phyloP scores from a whole-genome alignment of 2,329 filamentous ascomycete species.

The Tolypocladium ovalisporum region DNA sequence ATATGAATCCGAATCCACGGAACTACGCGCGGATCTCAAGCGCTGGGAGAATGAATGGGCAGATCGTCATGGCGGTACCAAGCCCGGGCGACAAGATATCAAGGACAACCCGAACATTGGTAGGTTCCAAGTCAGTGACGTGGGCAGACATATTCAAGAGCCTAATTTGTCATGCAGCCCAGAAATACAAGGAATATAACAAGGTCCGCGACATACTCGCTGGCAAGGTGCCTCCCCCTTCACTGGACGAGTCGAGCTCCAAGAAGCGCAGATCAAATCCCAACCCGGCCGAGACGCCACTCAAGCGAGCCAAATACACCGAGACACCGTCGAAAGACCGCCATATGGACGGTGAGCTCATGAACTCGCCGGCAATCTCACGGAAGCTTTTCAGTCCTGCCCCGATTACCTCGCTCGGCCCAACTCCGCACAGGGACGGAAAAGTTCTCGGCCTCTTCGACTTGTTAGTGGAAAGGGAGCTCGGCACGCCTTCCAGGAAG shows the following conservation, averaged over 20 bases:
- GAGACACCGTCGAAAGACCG: conserved; percentile 35
- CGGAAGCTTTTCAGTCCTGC: conserved; percentile 50
- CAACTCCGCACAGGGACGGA: conserved; percentile 72
- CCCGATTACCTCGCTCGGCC: conserved; percentile 54
- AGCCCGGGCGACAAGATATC: conserved; percentile 65
- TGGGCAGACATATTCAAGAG: neutral
- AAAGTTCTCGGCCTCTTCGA: conserved; percentile 71
- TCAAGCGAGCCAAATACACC: conserved; percentile 36
- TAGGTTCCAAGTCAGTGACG: conserved; percentile 25
- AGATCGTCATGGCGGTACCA: conserved; percentile 49
- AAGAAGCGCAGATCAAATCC: conserved; percentile 31
- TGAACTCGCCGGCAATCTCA: conserved; percentile 44
- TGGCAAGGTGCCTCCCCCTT: conserved; percentile 36
- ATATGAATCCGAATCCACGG: conserved; percentile 39
- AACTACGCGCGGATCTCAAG: conserved; percentile 61
- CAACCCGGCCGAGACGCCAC: conserved; percentile 30
- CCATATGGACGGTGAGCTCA: conserved; percentile 29
- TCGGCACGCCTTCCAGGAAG: conserved; percentile 38
- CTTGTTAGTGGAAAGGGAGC: conserved; percentile 41
- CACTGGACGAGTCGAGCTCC: conserved; percentile 13
- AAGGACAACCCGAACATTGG: conserved; percentile 62
- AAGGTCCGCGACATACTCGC: conserved; percentile 48
- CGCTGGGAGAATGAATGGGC: conserved; percentile 63
- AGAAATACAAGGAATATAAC: conserved; percentile 70
- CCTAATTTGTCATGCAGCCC: conserved; percentile 30